Evolutionary conservation across 768 basidiomycete genomes (phyloP), one percentile per base, ranked within the genome.

Genomic region (Sporobolomyces roseus): DNA sequence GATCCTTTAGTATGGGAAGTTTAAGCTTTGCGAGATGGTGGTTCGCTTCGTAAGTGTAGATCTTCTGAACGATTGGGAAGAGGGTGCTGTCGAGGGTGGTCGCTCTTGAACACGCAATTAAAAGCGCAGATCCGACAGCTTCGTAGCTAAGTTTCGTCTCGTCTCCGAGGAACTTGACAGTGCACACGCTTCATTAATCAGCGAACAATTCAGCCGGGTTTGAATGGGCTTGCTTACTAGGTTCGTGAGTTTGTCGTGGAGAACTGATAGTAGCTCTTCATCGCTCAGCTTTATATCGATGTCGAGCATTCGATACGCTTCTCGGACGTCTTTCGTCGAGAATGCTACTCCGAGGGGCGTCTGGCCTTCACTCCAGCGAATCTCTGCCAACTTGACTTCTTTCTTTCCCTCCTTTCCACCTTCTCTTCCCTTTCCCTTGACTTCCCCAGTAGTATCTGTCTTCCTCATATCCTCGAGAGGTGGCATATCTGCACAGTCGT

Each of bases 401-500:
- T 27, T 51, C 50, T 12, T 27, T 27, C 25, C 50, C 27, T 33
- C 13, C 25, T 51, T 27, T 27, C 29, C 27, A 8, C 12, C 10
- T 9, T 51, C 35, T 35, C 10, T 23, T 17, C 29, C 50, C 50
- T 8, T 54, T 16, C 52, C 30, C 21, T 32, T n/a, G 52, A 16
- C 30, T 52, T 27, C 51, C 9, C 14, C 29, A 8, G 29, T 52
- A 9, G 38, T 41, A 41, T 9, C 45, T 13, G 21, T 5, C 8
- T 14, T 51, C 30, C 50, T 51, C 52, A 35, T 54, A 32, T 54
- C 52, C 19, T 54, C 52, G 52, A 54, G 52, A 33, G 30, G 52
- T 8, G 52, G 52, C 52, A 54, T 32, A 16, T 54, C 52, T 16
- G 4, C 17, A 3, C 14, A 33, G 16, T 32, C 29, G 33, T 54